phyloP scores from a whole-genome alignment of 352 stramenopile species.

The Globisporangium okanoganense region DNA sequence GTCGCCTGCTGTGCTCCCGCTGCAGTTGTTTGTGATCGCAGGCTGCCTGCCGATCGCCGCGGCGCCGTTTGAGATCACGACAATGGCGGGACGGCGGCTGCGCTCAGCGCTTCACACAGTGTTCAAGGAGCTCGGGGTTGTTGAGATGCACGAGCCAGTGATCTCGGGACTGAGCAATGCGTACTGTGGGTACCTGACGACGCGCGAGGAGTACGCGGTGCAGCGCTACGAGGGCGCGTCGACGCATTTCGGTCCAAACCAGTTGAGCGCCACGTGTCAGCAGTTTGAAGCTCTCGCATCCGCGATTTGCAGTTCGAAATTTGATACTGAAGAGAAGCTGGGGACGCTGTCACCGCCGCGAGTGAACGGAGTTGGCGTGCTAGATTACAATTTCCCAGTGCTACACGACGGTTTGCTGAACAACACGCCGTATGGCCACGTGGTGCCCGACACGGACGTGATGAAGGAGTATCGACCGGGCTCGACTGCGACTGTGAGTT shows the following conservation, averaged over 20 bases:
- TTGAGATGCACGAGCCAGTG: conserved; percentile 33
- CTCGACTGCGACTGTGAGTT: conserved; percentile 51
- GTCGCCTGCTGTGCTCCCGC: conserved; percentile 61
- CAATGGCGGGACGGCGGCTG: conserved; percentile 75
- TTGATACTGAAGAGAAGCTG: conserved; percentile 9
- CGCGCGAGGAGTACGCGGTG: conserved; percentile 79
- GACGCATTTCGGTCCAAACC: conserved; percentile 86
- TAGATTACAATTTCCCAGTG: conserved; percentile 77
- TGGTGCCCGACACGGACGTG: conserved; percentile 41
- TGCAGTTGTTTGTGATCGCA: conserved; percentile 69
- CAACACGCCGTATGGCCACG: conserved; percentile 43
- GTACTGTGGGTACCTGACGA: conserved; percentile 85
- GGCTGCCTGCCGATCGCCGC: conserved; percentile 57
- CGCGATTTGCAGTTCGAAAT: conserved; percentile 19
- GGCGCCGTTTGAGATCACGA: conserved; percentile 82
- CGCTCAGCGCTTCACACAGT: conserved; percentile 32
- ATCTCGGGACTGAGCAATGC: conserved; percentile 78
- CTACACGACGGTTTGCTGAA: conserved; percentile 57
- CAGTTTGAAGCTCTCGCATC: conserved; percentile 68
- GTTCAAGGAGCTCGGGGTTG: conserved; percentile 20
- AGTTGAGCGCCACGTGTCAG: conserved; percentile 73
- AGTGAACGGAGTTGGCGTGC: conserved; percentile 56
- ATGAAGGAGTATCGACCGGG: conserved; percentile 38
- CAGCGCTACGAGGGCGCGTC: conserved; percentile 89
- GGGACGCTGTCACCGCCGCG: conserved; percentile 32